Conservation (phyloP, 2,329 filamentous ascomycete species). For the Penicillium sp. region DNA sequence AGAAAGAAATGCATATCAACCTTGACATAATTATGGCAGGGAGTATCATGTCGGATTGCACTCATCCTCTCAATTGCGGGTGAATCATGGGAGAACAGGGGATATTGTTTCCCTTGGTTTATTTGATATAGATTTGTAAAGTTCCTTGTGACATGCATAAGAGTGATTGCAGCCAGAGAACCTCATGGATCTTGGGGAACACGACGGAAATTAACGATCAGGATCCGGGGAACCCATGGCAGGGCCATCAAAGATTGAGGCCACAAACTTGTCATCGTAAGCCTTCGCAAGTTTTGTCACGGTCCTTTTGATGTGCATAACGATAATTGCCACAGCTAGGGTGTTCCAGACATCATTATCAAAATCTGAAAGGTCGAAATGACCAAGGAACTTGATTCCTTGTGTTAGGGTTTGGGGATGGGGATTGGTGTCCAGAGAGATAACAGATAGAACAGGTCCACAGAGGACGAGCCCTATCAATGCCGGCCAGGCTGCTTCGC, state of each 20-base stretch:
- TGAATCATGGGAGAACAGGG: not conserved
- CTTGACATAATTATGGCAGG: not conserved
- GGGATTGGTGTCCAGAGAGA: constrained; percentile 51
- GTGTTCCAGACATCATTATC: constrained; percentile 62
- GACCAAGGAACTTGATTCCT: constrained; percentile 38
- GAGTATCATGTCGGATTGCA: not conserved
- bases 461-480: constrained; percentile 57
- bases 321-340: constrained; percentile 56
- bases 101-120: not conserved
- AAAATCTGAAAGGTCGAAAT: constrained; percentile 54
- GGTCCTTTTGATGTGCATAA: constrained; percentile 54
- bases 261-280: constrained; percentile 18
- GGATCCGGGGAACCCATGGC: not conserved
- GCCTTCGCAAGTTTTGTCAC: constrained; percentile 48
- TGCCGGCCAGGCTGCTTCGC: constrained; percentile 42
- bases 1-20: not conserved
- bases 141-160: not conserved
- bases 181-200: too few relatives aligned
- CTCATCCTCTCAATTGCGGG: not conserved
- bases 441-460: constrained; percentile 53
- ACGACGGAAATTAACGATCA: not conserved
- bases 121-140: not conserved
- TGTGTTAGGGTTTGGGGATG: constrained; percentile 6
- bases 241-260: not conserved
- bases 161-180: not conserved